A percentile compares a stretch with the other conserved stretches of the same genome.
phyloP scores from a whole-genome alignment of 2,329 filamentous ascomycete species.

The Xylaria sp. region DNA sequence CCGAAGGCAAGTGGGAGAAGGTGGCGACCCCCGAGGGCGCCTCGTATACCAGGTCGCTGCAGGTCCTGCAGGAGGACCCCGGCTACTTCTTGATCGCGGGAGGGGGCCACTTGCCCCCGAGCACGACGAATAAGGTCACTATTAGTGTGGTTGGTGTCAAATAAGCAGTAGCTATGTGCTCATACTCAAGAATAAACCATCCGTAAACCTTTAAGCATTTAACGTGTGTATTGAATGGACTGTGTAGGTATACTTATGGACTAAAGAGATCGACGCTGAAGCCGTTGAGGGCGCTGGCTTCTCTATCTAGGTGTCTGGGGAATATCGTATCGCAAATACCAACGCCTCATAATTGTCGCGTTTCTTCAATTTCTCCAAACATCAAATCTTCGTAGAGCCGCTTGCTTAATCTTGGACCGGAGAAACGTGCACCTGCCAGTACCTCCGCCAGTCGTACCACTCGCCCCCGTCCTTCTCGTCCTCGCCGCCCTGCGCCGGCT shows the following conservation, averaged over 20 bases:
- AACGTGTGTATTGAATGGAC: no score
- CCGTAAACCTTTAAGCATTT: no score
- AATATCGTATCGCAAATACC: no score
- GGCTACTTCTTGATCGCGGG: constrained; percentile 40
- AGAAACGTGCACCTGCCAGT: constrained; percentile 38
- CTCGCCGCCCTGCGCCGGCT: constrained; percentile 37
- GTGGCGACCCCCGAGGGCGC: constrained; percentile 30
- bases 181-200: neutral
- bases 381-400: constrained; percentile 3
- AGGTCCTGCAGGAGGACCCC: constrained; percentile 31
- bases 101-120: constrained; percentile 43
- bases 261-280: no score
- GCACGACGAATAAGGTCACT: constrained; percentile 43
- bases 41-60: constrained; percentile 35
- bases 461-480: constrained; percentile 31
- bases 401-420: constrained; percentile 9
- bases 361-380: neutral
- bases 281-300: no score
- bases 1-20: constrained; percentile 34
- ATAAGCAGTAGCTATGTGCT: neutral
- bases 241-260: no score
- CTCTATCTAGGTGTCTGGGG: no score
- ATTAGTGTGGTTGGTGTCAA: constrained; percentile 29
- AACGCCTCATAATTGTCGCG: no score
- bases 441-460: constrained; percentile 46